phyloP scores from a whole-genome alignment of 2,329 filamentous ascomycete genomes.

The Coniochaeta sp. region DNA sequence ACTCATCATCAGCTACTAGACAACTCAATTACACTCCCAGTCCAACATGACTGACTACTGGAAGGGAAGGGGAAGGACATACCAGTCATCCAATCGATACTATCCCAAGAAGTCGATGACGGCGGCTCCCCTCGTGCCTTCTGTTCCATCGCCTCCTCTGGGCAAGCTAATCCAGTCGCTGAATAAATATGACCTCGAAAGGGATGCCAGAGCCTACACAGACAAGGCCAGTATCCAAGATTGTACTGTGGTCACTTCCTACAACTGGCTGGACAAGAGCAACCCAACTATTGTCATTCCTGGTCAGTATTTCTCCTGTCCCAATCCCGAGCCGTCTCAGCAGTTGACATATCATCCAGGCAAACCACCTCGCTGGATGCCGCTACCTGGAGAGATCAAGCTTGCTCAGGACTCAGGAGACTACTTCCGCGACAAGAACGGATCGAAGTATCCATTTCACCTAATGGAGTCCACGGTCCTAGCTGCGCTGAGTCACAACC shows the following conservation, averaged over 20 bases:
- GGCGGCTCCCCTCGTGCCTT: neutral
- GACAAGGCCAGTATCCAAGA: constrained; percentile 14
- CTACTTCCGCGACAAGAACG: constrained; percentile 48
- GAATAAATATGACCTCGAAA: constrained; percentile 7
- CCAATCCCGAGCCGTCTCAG: neutral
- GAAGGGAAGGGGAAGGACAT: neutral
- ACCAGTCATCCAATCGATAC: neutral
- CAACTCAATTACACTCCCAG: neutral
- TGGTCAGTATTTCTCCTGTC: constrained; percentile 14
- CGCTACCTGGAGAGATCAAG: constrained; percentile 21
- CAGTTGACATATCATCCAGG: constrained; percentile 22
- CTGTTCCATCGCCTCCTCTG: constrained; percentile 11
- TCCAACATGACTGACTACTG: neutral
- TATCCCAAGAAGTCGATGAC: neutral
- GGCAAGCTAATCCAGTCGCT: constrained; percentile 12
- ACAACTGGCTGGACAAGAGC: constrained; percentile 24
- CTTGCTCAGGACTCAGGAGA: constrained; percentile 36
- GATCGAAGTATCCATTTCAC: constrained; percentile 38
- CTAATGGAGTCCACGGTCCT: constrained; percentile 42
- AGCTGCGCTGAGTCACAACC: constrained; percentile 25
- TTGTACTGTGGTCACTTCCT: constrained; percentile 21
- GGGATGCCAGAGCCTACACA: constrained; percentile 7
- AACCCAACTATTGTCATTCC: constrained; percentile 22
- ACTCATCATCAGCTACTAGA: neutral
- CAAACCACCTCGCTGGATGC: constrained; percentile 42